Base-by-base conservation (phyloP, 192 early-diverging fungal genomes). In the Spizellomyces punctatus region DNA sequence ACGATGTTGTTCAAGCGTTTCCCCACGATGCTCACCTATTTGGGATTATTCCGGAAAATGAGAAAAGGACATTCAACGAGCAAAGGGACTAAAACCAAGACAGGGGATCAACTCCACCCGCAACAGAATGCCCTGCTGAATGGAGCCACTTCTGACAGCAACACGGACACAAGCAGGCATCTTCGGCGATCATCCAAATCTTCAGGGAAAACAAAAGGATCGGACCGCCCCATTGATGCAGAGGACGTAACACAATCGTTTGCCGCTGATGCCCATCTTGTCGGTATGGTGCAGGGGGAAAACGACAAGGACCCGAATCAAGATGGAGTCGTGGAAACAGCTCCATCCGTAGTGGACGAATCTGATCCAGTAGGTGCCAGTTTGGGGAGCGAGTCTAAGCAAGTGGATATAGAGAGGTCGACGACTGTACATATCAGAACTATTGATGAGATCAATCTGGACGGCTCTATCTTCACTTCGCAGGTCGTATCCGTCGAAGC, bases 201-300 rank as follows among this genome's bases (percentile, higher is more conserved):
- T 36, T 36, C 27, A 36, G 27, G 27, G 27, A 36, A 36, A 36
- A 36, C 27, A 36, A 36, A 36, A 36, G 3, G 0, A 36, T 60
- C 62, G 1, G 73, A 75, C 21, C 46, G 67, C 27, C 73, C 73
- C 8, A 69, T 69, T 6, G 73, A 75, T 50, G 73, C 73, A 10
- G 66, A 75, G 6, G 66, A 67, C 44, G 73, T 75, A 16, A 54
- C 66, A 27, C 36, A 41, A 43, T 12, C 58, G 9, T 75, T 67
- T 63, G 65, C 64, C 0, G 45, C 55, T 17, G 73, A 75, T 69
- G 73, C 73, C 17, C 16, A 45, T 12, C 48, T 75, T 45, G 65
- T 75, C n/a, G 73, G 73, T 6, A 75, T 75, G 71, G 58, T 16
- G 10, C 71, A 72, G 46, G 47, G 52, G 3, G 45, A 36, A 12